Conservation (phyloP, 495 filamentous ascomycete species). For the Aspergillus steynii region DNA sequence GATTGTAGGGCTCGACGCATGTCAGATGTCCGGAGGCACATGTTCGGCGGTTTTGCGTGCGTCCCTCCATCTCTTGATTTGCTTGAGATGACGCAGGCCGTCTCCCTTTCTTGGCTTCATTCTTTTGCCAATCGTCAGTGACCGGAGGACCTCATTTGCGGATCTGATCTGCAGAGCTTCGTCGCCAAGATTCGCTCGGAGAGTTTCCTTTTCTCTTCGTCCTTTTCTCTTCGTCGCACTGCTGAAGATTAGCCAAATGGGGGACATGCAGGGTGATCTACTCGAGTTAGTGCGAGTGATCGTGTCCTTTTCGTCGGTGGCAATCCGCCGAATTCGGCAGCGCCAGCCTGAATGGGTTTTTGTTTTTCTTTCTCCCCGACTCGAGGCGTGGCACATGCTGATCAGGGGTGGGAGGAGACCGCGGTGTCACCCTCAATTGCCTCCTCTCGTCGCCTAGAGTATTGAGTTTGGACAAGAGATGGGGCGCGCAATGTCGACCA, state of each 20-base stretch:
- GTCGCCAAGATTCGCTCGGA: background rate
- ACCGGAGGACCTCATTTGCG: background rate
- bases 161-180: conserved; percentile 1
- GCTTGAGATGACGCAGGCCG: background rate
- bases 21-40: background rate
- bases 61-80: too few species aligned
- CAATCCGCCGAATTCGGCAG: background rate
- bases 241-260: background rate
- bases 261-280: background rate
- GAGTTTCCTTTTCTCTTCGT: background rate
- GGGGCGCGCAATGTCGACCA: too few species aligned
- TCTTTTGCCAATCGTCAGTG: background rate
- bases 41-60: too few species aligned
- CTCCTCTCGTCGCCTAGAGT: background rate
- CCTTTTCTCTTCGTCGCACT: background rate
- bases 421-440: background rate
- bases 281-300: background rate
- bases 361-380: background rate
- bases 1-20: background rate
- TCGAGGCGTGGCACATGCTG: background rate
- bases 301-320: background rate
- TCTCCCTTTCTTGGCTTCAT: conserved; percentile 6
- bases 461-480: background rate
- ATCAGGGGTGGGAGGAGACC: background rate
- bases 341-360: background rate